Base-by-base conservation (phyloP, 177 flowering plant genomes). In the Telopea speciosissima region DNA sequence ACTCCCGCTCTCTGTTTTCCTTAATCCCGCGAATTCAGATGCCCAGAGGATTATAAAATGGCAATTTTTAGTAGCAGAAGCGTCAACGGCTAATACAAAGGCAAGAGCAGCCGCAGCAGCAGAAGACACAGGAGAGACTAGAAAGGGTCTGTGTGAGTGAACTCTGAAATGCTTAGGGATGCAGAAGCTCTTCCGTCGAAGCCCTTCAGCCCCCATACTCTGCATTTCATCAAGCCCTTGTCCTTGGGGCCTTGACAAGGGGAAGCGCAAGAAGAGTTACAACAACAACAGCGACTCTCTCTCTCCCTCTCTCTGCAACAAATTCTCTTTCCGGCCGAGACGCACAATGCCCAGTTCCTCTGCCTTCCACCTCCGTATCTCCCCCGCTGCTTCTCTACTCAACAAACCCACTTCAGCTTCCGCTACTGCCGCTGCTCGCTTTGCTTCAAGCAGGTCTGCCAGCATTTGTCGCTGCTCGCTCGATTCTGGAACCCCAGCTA, bases 181-280 rank as follows among this genome's bases (percentile, higher is more conserved):
- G 91, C 89, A 87, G 78, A 87, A 82, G 75, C 76, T 87, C 69
- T 54, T 85, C 65, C 77, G 81, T 10, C 63, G 79, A 76, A 81
- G 74, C 80, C 78, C 84, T 62, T 71, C 82, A 26, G 76, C 75
- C 63, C 83, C 84, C 23, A 36, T 84, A 58, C 81, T 83, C 44
- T 82, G 76, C 69, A 62, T 73, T 63, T 8, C 74, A 3, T 42
- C 71, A 36, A 72, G 33, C 62, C 56, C 68, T 24, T 56, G 45
- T 10, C 52, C 58, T 23, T 44, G 72, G 65, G 9, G 28, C 25
- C 61, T 60, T 70, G 19, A 21, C 45, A 31, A 21, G 60, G 54
- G 42, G n/a, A 49, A 42, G 10, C 31, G 26, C 16, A 49, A 16
- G 54, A 49, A 36, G 9, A 36, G 40, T 36, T 36, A 36, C 40